Base-by-base conservation (phyloP, 163 green algal species). In the Botryococcus braunii region DNA sequence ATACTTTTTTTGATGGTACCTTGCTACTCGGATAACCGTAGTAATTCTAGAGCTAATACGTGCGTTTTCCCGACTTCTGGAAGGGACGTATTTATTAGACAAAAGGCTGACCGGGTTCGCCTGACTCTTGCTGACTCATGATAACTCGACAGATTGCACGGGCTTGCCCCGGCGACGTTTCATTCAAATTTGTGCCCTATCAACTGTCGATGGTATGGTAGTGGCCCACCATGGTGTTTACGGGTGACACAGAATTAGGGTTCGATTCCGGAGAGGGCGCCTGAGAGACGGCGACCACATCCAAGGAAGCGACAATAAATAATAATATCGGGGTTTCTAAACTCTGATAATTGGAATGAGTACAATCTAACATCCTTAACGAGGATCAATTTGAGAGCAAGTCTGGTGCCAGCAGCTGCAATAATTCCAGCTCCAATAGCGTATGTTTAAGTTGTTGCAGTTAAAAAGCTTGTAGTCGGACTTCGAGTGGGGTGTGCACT, bases 381-480 rank as follows among this genome's bases (percentile, higher is more conserved):
- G n/a, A n/a, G n/a, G n/a, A n/a, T n/a, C n/a, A n/a, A 94, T 96
- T 96, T 96, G 89, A 90, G 94, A 93, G 88, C 92, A 95, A 95
- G 91, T 92, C 87, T 93, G 94, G 86, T 93, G 89, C 88, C 95
- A 94, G 94, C 94, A 94, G 86, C 81, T 96, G 89, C 89, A n/a
- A n/a, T n/a, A n/a, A n/a, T n/a, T n/a, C n/a, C n/a, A n/a, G n/a
- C n/a, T n/a, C n/a, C n/a, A n/a, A n/a, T n/a, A n/a, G n/a, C n/a
- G 82, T 83, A 83, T 83, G 92, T 87, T 88, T 80, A 92, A 89
- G 80, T 90, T 89, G 21, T 82, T 80, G 89, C 89, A 80, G 83
- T 90, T 82, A 82, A 88, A 89, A 92, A 83, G 82, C 82, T 78
- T 87, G 78, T 86, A 80, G 80, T 81, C 84, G 82, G 83, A 88